Base-by-base conservation (phyloP, 306 rosid genomes). In the Pterocarpus santalinus region DNA sequence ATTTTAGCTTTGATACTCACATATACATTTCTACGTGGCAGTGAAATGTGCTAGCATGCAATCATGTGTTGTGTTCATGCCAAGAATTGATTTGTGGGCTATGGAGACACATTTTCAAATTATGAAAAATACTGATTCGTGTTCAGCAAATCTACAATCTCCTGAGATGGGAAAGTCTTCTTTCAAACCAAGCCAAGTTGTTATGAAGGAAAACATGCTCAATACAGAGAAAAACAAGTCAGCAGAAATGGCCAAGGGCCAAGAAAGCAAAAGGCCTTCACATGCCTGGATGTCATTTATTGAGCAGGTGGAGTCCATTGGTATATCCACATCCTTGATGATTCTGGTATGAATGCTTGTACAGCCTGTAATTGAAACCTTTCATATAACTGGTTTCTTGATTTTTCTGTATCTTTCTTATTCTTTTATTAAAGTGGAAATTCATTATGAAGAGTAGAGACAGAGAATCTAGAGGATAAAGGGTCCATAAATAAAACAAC, bases 11-110 rank as follows among this genome's bases (percentile, higher is more conserved):
- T 79, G 55, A 69, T 61, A n/a, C 69, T 84, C 39, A 73, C 64
- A 63, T 13, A 64, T 76, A 66, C 49, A 32, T 64, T 65, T 88
- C 75, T 80, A n/a, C 61, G 22, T 90, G 69, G 90, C 94, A 92
- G 97, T 75, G 93, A 92, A 89, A 90, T 92, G 97, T 87, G 85
- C 92, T 68, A 85, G 89, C 61, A 61, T 80, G 76, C 83, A 89
- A 49, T 87, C 92, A 4, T 92, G 89, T 47, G 34, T 92, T 36
- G 84, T 92, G 77, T 95, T 89, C 87, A 88, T 95, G 98, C 98
- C 98, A 62, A 86, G 97, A 90, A 88, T 94, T 80, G 98, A 94
- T 72, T 86, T 94, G 76, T 94, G 98, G 98, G 97, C 97, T 72
- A 80, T 92, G 79, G 92, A 84, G 82, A 80, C 77, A 65, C 82